Conservation (phyloP, 352 stramenopile species). For the Aphanomyces invadans region DNA sequence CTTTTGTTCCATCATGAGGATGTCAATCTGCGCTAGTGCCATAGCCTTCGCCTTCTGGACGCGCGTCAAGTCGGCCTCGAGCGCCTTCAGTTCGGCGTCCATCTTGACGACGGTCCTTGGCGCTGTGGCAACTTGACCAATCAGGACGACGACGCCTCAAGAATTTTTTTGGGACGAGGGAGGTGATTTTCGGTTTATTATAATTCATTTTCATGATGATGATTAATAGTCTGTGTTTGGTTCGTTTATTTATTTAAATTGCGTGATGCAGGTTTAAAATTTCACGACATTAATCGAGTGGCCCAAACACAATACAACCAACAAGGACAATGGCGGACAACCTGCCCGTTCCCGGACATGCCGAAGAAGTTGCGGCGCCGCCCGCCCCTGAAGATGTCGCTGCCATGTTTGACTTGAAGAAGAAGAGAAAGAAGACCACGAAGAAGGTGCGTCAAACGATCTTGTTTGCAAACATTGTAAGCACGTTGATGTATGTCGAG, state of each 20-base stretch:
- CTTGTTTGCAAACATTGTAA: conserved; percentile 17
- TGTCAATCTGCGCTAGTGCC: conserved; percentile 20
- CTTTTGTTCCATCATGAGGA: conserved; percentile 10
- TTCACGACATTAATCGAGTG: conserved; percentile 3
- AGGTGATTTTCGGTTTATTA: neutral
- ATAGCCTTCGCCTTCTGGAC: conserved; percentile 13
- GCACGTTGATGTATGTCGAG: conserved; percentile 35
- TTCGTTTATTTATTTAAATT: neutral
- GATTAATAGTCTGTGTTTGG: neutral
- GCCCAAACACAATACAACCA: conserved; percentile 12
- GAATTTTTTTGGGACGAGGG: conserved; percentile 22
- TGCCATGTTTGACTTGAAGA: conserved; percentile 87
- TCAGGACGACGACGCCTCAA: conserved; percentile 2
- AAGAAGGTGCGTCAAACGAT: conserved; percentile 48
- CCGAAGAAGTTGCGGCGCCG: conserved; percentile 38
- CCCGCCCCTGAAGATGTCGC: conserved; percentile 78
- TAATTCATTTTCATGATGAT: neutral
- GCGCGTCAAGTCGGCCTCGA: neutral
- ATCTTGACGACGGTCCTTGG: neutral
- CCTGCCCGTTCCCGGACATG: conserved; percentile 27
- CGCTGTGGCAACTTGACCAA: neutral
- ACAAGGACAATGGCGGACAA: neutral
- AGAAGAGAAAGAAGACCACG: conserved; percentile 83
- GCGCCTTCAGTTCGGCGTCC: neutral
- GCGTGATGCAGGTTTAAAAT: neutral